Evolutionary conservation across 2,329 filamentous ascomycete species (phyloP).

Genomic region (Sordariomycetes sp.): DNA sequence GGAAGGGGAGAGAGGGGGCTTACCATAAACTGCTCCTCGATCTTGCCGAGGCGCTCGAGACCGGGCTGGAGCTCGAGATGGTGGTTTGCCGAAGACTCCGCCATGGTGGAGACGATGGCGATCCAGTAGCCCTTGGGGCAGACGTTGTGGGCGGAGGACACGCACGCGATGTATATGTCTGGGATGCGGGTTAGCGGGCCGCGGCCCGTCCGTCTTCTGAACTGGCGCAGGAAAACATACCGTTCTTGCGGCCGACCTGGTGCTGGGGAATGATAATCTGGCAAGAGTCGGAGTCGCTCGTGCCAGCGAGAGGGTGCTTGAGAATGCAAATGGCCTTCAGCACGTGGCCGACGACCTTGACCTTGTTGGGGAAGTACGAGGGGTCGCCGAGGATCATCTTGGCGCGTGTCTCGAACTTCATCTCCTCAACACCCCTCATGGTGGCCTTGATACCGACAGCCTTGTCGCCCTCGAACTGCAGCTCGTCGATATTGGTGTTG

Average conservation of each 20-base stretch:
- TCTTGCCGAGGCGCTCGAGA: slow-evolving; percentile 81
- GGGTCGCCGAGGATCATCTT: slow-evolving; percentile 95
- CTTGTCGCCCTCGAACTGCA: slow-evolving; percentile 75
- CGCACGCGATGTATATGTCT: slow-evolving; percentile 96
- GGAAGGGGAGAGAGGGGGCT: slow-evolving; percentile 10
- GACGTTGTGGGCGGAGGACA: slow-evolving; percentile 93
- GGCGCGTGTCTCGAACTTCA: slow-evolving; percentile 94
- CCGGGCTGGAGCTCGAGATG: slow-evolving; percentile 90
- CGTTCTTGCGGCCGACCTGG: slow-evolving; percentile 92
- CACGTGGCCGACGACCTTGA: slow-evolving; percentile 77
- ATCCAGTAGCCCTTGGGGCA: slow-evolving; percentile 99
- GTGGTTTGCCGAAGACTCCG: slow-evolving; percentile 84
- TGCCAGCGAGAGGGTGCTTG: slow-evolving; percentile 87
- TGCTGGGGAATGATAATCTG: slow-evolving; percentile 98
- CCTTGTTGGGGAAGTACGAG: slow-evolving; percentile 90
- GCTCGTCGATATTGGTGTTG: slow-evolving; percentile 86
- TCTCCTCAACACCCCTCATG: slow-evolving; percentile 81
- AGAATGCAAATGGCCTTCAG: slow-evolving; percentile 96
- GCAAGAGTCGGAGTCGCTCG: slow-evolving; percentile 76
- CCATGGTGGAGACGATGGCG: slow-evolving; percentile 95
- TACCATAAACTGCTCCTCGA: slow-evolving; percentile 96
- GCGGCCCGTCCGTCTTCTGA: background rate
- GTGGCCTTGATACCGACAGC: slow-evolving; percentile 95
- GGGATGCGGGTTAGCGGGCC: background rate
- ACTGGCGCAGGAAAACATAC: slow-evolving; percentile 34